Conservation (phyloP, 2,329 filamentous ascomycete species). For the Botrytis fabae region DNA sequence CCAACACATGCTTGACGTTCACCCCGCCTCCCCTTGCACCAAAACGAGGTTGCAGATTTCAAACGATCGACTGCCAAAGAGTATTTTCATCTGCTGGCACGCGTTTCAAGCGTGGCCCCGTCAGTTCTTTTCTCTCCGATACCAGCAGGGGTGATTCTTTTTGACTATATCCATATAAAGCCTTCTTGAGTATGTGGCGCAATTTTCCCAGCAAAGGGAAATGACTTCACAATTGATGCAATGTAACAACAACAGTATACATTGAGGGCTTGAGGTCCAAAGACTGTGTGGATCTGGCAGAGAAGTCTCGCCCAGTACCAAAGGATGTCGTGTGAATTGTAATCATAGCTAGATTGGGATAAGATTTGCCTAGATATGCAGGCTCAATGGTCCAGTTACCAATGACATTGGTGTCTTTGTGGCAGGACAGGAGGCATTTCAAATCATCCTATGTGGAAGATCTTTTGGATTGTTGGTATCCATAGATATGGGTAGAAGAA, state of each 20-base stretch:
- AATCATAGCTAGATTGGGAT: conserved; percentile 10
- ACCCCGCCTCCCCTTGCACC: neutral
- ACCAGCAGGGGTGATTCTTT: neutral
- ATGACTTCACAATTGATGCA: neutral
- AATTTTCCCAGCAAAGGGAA: neutral
- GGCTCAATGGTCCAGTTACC: neutral
- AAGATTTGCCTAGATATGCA: conserved; percentile 8
- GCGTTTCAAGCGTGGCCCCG: neutral
- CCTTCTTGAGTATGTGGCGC: neutral
- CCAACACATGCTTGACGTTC: conserved; percentile 9
- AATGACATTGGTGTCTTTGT: neutral
- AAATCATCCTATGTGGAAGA: neutral
- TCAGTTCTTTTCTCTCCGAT: neutral
- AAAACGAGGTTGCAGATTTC: conserved; percentile 6
- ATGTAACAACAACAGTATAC: neutral
- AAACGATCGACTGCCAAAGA: neutral
- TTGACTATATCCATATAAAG: neutral
- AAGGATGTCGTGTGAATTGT: neutral
- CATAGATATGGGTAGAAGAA: neutral
- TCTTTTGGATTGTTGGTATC: neutral
- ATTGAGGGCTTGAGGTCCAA: neutral
- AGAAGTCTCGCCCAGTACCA: conserved; percentile 10
- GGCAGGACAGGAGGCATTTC: neutral
- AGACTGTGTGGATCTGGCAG: neutral
- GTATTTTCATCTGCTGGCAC: neutral